phyloP scores from a whole-genome alignment of 805 yeast genomes.

The Barnettozyma californica region DNA sequence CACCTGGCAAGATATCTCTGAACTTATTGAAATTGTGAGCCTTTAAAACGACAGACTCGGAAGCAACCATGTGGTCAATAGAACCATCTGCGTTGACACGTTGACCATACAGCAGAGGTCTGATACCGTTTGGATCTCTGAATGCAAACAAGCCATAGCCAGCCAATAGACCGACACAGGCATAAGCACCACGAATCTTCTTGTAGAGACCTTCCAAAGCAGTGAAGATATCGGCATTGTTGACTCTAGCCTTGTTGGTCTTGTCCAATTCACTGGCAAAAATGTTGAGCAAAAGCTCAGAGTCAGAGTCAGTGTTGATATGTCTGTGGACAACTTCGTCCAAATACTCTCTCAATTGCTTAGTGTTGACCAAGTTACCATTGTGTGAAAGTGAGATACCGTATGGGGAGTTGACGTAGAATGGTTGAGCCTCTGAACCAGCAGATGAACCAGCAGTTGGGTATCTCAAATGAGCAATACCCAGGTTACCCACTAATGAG shows the following conservation, averaged over 20 bases:
- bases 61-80: constrained; percentile 88
- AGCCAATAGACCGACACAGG: constrained; percentile 91
- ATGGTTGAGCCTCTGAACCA: constrained; percentile 97
- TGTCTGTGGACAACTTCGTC: constrained; percentile 96
- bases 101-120: constrained; percentile 87
- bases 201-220: constrained; percentile 82
- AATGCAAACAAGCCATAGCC: constrained; percentile 95
- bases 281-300: constrained; percentile 82
- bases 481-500: constrained; percentile 88
- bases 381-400: constrained; percentile 89
- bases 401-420: constrained; percentile 94
- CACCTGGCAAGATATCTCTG: constrained; percentile 89
- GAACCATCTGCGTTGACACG: constrained; percentile 64
- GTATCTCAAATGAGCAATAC: constrained; percentile 89
- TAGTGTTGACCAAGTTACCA: constrained; percentile 90
- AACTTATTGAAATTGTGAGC: constrained; percentile 82
- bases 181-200: constrained; percentile 91
- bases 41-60: constrained; percentile 90
- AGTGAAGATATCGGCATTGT: constrained; percentile 79
- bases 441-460: constrained; percentile 98
- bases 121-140: constrained; percentile 94
- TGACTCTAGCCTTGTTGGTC: constrained; percentile 89
- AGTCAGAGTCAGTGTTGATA: constrained; percentile 94
- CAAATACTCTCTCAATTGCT: constrained; percentile 66
- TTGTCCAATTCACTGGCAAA: constrained; percentile 90